phyloP scores from a whole-genome alignment of 176 grass and related monocot species.

The Calamus simplicifolius region DNA sequence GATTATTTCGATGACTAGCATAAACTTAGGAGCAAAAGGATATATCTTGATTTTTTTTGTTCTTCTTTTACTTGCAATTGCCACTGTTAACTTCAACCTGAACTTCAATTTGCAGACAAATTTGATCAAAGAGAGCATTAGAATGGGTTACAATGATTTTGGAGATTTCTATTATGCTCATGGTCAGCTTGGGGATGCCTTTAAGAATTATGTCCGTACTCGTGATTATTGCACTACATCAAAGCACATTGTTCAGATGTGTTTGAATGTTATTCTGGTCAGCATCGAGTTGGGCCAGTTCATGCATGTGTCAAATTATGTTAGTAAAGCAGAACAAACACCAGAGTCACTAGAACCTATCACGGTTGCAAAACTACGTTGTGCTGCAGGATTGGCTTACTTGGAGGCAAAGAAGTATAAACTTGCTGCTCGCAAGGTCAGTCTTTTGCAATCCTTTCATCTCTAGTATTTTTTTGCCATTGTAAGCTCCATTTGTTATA shows the following conservation, averaged over 20 bases:
- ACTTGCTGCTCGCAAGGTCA: slow-evolving; percentile 87
- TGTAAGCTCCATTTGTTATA: not conserved
- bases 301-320: slow-evolving; percentile 84
- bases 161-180: slow-evolving; percentile 90
- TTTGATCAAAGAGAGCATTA: slow-evolving; percentile 96
- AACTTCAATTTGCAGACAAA: slow-evolving; percentile 59
- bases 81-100: too few species aligned
- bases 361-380: slow-evolving; percentile 49
- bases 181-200: slow-evolving; percentile 77
- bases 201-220: slow-evolving; percentile 91
- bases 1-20: too few species aligned
- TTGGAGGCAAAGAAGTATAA: slow-evolving; percentile 95
- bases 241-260: slow-evolving; percentile 99
- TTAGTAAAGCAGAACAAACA: slow-evolving; percentile 81
- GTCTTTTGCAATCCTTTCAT: slow-evolving; percentile 1
- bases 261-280: slow-evolving; percentile 87
- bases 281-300: slow-evolving; percentile 87
- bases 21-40: not conserved
- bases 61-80: not conserved
- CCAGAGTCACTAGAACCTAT: slow-evolving; percentile 46
- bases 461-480: not conserved
- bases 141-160: slow-evolving; percentile 96
- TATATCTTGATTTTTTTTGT: not conserved
- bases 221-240: slow-evolving; percentile 97
- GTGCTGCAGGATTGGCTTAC: slow-evolving; percentile 76